Evolutionary conservation across 2,329 filamentous ascomycete genomes (phyloP), one percentile per base, ranked within the genome.

Genomic region (Neofusicoccum parvum): DNA sequence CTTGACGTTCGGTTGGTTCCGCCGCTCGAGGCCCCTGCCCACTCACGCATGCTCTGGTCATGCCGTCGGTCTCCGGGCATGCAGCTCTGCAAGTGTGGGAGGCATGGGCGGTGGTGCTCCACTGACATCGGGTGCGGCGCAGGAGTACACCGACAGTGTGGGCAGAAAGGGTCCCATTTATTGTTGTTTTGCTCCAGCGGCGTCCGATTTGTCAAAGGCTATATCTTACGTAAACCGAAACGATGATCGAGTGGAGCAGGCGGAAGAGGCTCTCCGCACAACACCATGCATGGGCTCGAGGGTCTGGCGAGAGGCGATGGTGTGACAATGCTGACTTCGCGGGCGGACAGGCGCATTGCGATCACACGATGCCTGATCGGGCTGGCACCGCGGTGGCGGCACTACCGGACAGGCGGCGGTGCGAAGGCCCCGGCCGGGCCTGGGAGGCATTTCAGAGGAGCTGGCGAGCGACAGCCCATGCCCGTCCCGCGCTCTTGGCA

Each of bases 161-260:
- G 20, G 20, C 12, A 56, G 37, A 36, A 36, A 15, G 37, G 53
- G 37, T 15, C 41, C 39, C 17, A 54, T 32, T 46, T 45, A 41
- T 41, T n/a, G 53, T 41, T 43, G 36, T 41, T 43, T 9, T 56
- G 23, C 36, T 20, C n/a, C 51, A 12, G 20, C 34, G 51, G 9
- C 39, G 20, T 37, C 53, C 37, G 39, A 45, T 58, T 45, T 45
- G 20, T 41, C 53, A 36, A 14, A n/a, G 53, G 17, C 20, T 34
- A 15, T 46, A 32, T 11, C 54, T 58, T 58, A 58, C 54, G 54
- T 58, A 58, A 58, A 32, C 15, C 15, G 15, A 39, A 39, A 54
- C 50, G 27, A 7, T 12, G 53, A 43, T 32, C 37, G 37, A 58
- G 53, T 58, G 53, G 53, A 45, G 37, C 48, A 23, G 23, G n/a